These are phyloP conservation scores for Pterulicium gracile DNA, from an alignment of 1,284 basidiomycete genomes.

Conservation along the genomic window DNA sequence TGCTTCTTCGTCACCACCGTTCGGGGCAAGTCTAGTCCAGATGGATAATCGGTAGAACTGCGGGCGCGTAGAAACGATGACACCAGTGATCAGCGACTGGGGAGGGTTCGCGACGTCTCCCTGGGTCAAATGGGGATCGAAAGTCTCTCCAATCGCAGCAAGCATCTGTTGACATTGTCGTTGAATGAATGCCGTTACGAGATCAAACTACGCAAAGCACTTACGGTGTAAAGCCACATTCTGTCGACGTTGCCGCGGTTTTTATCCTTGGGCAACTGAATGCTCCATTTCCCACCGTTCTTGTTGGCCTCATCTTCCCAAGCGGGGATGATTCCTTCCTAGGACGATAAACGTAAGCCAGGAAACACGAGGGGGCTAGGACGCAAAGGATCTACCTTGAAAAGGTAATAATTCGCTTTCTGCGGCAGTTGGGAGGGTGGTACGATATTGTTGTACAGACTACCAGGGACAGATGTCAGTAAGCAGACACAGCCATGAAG, in stretches of 20 bases:
- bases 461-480: too few relatives aligned
- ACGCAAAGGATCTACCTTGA: constrained; percentile 56
- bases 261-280: constrained; percentile 96
- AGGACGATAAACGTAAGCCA: constrained; percentile 6
- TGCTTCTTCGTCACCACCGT: constrained; percentile 34
- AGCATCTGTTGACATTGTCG: constrained; percentile 60
- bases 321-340: constrained; percentile 92
- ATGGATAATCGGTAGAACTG: constrained; percentile 96
- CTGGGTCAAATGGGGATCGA: constrained; percentile 68
- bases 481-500: constrained; percentile 6
- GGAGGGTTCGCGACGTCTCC: constrained; percentile 31
- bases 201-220: constrained; percentile 16
- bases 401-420: constrained; percentile 98
- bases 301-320: constrained; percentile 97
- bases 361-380: constrained; percentile 1
- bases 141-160: constrained; percentile 93
- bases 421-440: constrained; percentile 89
- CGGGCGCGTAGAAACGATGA: constrained; percentile 89
- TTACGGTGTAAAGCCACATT: constrained; percentile 96
- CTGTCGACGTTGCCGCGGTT: constrained; percentile 78
- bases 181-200: constrained; percentile 2
- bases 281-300: constrained; percentile 96
- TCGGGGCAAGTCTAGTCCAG: constrained; percentile 86
- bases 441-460: constrained; percentile 96
- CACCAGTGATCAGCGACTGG: constrained; percentile 81